Base-by-base conservation (phyloP, 225 moss, liverwort and hornwort species). In the Lunularia cruciata region DNA sequence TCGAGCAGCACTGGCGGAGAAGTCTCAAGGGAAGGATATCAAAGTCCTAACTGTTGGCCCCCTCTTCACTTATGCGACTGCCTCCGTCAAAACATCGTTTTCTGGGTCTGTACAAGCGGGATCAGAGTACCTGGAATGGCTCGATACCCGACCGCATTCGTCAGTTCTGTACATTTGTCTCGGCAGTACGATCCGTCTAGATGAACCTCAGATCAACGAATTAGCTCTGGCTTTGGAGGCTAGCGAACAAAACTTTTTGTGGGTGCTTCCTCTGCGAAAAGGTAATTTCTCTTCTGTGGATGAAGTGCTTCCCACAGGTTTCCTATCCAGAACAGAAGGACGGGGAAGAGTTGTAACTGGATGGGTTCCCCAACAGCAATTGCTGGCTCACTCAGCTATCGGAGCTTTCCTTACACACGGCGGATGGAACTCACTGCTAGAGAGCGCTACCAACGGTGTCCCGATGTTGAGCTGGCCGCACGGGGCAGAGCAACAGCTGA, bases 361-460 rank as follows among this genome's bases (percentile, higher is more conserved):
- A 7, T 86, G 76, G 76, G 68, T 49, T 8, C 39, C 60, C 0
- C 81, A 83, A 33, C 26, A 1, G 32, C 61, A 14, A 33, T 75
- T 86, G 23, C 19, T 83, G 46, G 60, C 62, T 32, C 83, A 86
- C 53, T 49, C 33, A 2, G 67, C 74, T 3, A 55, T 42, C 0
- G 73, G 81, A 34, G 81, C 75, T 0, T 86, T 86, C 49, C 4
- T 76, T 15, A 69, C 18, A 6, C 75, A 78, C 25, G 81, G 81
- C 8, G 70, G 78, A 35, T 86, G 86, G 84, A 86, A 77, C 63
- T 86, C 79, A 37, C 52, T 58, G 15, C 37, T 80, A 8, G 76
- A 83, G 48, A 78, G 73, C 31, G 27, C 75, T 6, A 58, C 27
- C 14, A 36, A 34, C 0, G 71, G 80, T n/a, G 53, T 83, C 11